Base-by-base conservation (phyloP, 2,329 filamentous ascomycete genomes). In the Fusarium pseudocircinatum region DNA sequence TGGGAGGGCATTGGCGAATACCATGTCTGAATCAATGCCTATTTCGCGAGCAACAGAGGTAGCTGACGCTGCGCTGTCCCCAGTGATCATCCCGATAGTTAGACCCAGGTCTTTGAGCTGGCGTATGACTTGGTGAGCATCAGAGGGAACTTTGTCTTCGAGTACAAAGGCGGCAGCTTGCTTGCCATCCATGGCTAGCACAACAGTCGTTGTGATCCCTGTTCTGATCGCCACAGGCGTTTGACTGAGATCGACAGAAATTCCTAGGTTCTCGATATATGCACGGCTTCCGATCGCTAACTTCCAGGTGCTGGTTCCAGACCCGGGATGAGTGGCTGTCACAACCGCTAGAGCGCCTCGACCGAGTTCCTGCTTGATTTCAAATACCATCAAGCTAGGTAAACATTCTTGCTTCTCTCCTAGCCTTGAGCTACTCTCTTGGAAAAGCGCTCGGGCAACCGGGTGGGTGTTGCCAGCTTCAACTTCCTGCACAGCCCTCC, bases 361-460 rank as follows among this genome's bases (percentile, higher is more conserved):
- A 15, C 32, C 49, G 24, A 52, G 32, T 5, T 36, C 12, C 1
- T 52, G 30, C 4, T 52, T 36, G 11, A 52, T 2, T 24, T 20
- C 32, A 1, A 32, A 52, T 1, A 36, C 32, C n/a, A 15, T 15
- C 16, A 34, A 11, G 4, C 2, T 24, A 10, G 8, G 0, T 2
- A 20, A 24, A 3, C 13, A 24, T 2, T 20, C 30, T 0, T 4
- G 1, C 3, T 34, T 10, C 15, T 10, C 30, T 10, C 2, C 12
- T 34, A 34, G 8, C 15, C 7, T 34, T 24, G 6, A 10, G 0
- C 7, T 3, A 24, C 30, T 50, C 4, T 24, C 30, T 24, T 34
- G 30, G 11, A 14, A 10, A 2, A 50, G 16, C 3, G 30, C 47
- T 32, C n/a, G n/a, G 47, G 30, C 30, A 34, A 34, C n/a, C 18